A percentile compares a stretch with the other conserved stretches of the same genome.
Conservation (phyloP, 805 yeast genomes). For the Pichia phayaonensis region DNA sequence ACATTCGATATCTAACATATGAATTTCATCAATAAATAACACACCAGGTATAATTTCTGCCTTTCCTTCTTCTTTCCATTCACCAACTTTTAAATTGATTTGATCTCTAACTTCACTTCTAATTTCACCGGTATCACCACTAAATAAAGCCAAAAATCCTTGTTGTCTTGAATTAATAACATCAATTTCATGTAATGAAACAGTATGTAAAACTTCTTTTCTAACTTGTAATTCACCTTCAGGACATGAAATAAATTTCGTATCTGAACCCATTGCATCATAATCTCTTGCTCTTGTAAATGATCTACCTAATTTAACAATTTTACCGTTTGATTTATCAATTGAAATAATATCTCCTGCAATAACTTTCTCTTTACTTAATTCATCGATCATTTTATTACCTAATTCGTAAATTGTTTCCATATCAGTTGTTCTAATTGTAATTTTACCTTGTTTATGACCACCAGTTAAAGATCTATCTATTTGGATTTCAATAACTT, state of each 20-base stretch:
- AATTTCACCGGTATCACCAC: conserved; percentile 93
- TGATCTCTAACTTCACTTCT: conserved; percentile 76
- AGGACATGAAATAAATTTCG: conserved; percentile 84
- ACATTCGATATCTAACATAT: conserved; percentile 96
- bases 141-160: conserved; percentile 41
- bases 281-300: conserved; percentile 98
- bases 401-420: conserved; percentile 68
- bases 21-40: conserved; percentile 93
- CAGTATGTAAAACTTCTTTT: conserved; percentile 96
- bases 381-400: conserved; percentile 66
- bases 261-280: conserved; percentile 95
- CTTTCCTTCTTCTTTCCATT: conserved; percentile 95
- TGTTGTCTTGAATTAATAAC: conserved; percentile 93
- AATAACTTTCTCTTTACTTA: conserved; percentile 85
- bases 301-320: conserved; percentile 95
- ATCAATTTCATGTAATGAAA: conserved; percentile 92
- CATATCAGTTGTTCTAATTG: conserved; percentile 85
- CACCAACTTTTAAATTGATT: conserved; percentile 63
- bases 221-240: conserved; percentile 98
- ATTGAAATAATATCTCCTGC: conserved; percentile 96
- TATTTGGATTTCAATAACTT: conserved; percentile 91
- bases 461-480: conserved; percentile 92
- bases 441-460: conserved; percentile 68
- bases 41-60: conserved; percentile 99
- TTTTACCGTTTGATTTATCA: conserved; percentile 96